phyloP scores from a whole-genome alignment of 2,329 filamentous ascomycete species.

The Trichophyton equinum region DNA sequence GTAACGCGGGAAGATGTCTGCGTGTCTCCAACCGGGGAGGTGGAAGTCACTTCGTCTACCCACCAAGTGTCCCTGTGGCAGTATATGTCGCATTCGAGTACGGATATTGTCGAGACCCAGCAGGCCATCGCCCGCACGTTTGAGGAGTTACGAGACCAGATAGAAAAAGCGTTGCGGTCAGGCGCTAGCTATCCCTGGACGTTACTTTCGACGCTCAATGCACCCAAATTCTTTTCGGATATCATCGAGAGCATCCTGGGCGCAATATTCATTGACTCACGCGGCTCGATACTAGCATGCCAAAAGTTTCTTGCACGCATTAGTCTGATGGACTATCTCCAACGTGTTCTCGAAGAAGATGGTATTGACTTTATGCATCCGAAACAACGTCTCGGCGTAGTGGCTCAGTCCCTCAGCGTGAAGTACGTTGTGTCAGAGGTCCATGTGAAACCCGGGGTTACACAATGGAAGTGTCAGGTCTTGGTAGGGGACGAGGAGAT shows the following conservation, averaged over 20 bases:
- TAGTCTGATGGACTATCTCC: constrained; percentile 53
- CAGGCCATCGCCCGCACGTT: constrained; percentile 36
- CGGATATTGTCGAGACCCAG: constrained; percentile 39
- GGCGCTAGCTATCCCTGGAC: constrained; percentile 62
- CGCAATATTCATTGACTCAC: constrained; percentile 68
- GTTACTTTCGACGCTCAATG: constrained; percentile 50
- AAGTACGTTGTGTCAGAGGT: constrained; percentile 34
- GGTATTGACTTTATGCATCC: constrained; percentile 47
- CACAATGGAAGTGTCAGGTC: constrained; percentile 34
- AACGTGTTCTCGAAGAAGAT: constrained; percentile 44
- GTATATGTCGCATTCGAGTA: constrained; percentile 50
- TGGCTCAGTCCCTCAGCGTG: constrained; percentile 43
- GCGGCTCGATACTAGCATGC: constrained; percentile 49
- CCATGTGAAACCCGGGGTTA: not conserved
- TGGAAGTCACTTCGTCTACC: constrained; percentile 21
- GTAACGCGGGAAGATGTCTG: constrained; percentile 13
- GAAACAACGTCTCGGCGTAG: constrained; percentile 54
- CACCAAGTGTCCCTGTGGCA: constrained; percentile 48
- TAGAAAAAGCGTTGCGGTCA: constrained; percentile 40
- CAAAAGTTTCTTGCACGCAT: constrained; percentile 47
- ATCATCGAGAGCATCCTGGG: constrained; percentile 69
- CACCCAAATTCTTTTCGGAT: constrained; percentile 72
- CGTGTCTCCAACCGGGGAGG: constrained; percentile 6
- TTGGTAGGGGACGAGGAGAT: constrained; percentile 38
- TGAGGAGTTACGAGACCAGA: constrained; percentile 33